A percentile compares a stretch with the other conserved stretches of the same genome.
Conservation (phyloP, 2,329 filamentous ascomycete species). For the Colletotrichum sp. region DNA sequence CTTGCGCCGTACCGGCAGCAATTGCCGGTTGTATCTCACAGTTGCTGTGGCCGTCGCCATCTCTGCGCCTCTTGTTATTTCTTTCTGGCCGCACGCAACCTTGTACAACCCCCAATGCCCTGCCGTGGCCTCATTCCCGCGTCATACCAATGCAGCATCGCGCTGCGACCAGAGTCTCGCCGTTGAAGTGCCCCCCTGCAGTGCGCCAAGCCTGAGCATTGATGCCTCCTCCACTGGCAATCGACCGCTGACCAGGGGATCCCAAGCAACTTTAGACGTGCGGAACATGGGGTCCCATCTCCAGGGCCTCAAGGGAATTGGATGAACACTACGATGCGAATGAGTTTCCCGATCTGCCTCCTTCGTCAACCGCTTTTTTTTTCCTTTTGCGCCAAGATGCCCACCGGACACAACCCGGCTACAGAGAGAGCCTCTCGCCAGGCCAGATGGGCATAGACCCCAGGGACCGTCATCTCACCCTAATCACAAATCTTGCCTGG, state of each 20-base stretch:
- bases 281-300: background rate
- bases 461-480: background rate
- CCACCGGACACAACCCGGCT: background rate
- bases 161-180: background rate
- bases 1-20: background rate
- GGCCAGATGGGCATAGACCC: background rate
- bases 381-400: background rate
- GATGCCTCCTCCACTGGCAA: background rate
- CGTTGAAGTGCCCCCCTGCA: background rate
- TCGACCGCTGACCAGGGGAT: background rate
- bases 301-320: background rate
- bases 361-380: background rate
- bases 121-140: slow-evolving; percentile 6
- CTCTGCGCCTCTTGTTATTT: background rate
- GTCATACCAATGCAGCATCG: slow-evolving; percentile 6
- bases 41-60: background rate
- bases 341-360: slow-evolving; percentile 4
- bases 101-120: background rate
- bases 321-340: background rate
- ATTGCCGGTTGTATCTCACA: background rate
- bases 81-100: background rate
- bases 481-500: background rate
- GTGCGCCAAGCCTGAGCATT: background rate
- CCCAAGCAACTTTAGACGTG: background rate
- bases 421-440: background rate